Percentiles rank a stretch among this genome's conserved stretches.
These are phyloP conservation scores for Singerocomus rubriflavus DNA, from an alignment of 1,284 basidiomycete species.

Conservation along the genomic window DNA sequence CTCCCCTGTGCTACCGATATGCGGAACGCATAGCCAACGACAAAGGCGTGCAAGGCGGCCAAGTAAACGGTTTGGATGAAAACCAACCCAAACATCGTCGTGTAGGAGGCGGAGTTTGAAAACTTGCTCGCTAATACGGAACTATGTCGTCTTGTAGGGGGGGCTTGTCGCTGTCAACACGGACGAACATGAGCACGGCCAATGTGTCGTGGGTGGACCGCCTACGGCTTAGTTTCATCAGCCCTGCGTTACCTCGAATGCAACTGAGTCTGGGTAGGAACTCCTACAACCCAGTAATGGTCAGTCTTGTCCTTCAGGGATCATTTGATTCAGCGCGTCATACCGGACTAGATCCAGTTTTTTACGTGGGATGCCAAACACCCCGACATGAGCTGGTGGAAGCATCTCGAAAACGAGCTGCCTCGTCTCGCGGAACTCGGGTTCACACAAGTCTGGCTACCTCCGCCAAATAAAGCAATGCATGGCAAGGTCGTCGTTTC, in stretches of 20 bases:
- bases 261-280: slow-evolving; percentile 47
- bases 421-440: slow-evolving; percentile 73
- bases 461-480: slow-evolving; percentile 74
- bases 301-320: slow-evolving; percentile 28
- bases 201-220: slow-evolving; percentile 25
- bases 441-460: slow-evolving; percentile 81
- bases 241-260: slow-evolving; percentile 54
- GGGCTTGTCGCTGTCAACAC: not conserved
- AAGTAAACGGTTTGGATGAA: slow-evolving; percentile 17
- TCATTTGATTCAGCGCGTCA: slow-evolving; percentile 2
- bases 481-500: slow-evolving; percentile 43
- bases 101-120: slow-evolving; percentile 27
- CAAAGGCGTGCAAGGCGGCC: slow-evolving; percentile 45
- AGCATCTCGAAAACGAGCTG: slow-evolving; percentile 71
- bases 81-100: slow-evolving; percentile 1
- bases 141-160: too few relatives aligned
- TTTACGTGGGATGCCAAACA: slow-evolving; percentile 75
- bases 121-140: not conserved
- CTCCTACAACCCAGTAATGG: slow-evolving; percentile 63
- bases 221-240: slow-evolving; percentile 19
- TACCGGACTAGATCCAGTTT: slow-evolving; percentile 62
- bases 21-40: slow-evolving; percentile 57
- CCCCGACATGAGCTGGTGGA: slow-evolving; percentile 75
- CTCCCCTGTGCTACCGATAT: slow-evolving; percentile 44
- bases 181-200: slow-evolving; percentile 13